These are phyloP conservation scores for Ogataea nakhonphanomensis DNA, from an alignment of 805 yeast genomes.

Conservation along the genomic window DNA sequence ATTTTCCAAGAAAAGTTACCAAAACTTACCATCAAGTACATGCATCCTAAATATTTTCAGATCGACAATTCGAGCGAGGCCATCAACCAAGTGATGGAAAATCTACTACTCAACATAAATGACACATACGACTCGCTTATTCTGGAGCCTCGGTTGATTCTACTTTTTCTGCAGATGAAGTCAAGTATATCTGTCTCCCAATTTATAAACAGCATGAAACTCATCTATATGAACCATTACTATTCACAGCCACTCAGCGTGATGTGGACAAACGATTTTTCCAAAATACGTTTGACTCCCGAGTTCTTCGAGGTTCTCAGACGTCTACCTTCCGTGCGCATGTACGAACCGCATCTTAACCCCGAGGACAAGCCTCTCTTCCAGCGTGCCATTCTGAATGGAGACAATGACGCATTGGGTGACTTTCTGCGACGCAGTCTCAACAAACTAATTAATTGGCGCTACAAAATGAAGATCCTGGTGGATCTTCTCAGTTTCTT, in stretches of 20 bases:
- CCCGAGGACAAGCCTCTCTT: constrained; percentile 16
- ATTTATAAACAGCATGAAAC: constrained; percentile 30
- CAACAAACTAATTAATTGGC: constrained; percentile 30
- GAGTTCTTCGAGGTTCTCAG: constrained; percentile 28
- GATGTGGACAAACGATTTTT: constrained; percentile 31
- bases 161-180: constrained; percentile 26
- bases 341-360: constrained; percentile 9
- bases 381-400: constrained; percentile 20
- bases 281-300: constrained; percentile 20
- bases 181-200: constrained; percentile 29
- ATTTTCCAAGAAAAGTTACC: constrained; percentile 35
- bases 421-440: constrained; percentile 23
- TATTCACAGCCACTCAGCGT: constrained; percentile 33
- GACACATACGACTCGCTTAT: constrained; percentile 32
- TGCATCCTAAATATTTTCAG: constrained; percentile 27
- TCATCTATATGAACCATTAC: constrained; percentile 34
- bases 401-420: constrained; percentile 22
- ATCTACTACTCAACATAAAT: constrained; percentile 30
- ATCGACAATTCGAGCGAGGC: constrained; percentile 32
- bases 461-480: constrained; percentile 25
- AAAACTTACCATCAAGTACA: constrained; percentile 18
- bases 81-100: constrained; percentile 31
- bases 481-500: constrained; percentile 29
- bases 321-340: constrained; percentile 29
- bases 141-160: constrained; percentile 30